These are phyloP conservation scores for Malassezia cuniculi DNA, from an alignment of 1,284 basidiomycete species.

Conservation along the genomic window DNA sequence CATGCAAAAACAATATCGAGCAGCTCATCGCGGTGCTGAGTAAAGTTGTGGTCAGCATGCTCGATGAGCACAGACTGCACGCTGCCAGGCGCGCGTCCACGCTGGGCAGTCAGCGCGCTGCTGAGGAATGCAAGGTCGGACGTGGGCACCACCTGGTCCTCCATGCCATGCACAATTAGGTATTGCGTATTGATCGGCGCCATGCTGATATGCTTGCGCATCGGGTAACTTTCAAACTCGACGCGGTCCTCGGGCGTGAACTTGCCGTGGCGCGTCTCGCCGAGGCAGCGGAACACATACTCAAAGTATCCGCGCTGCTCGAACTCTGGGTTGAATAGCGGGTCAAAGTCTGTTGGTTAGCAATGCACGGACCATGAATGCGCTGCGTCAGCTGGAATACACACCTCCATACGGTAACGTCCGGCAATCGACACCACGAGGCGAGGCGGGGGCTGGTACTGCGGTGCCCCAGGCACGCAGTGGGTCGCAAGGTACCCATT, in stretches of 20 bases:
- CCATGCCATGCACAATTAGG: slow-evolving; percentile 8
- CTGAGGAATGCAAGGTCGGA: not conserved
- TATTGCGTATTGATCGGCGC: no score
- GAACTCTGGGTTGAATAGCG: not conserved
- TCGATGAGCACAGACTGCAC: slow-evolving; percentile 1
- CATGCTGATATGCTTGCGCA: no score
- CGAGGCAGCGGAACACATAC: not conserved
- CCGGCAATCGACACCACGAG: not conserved
- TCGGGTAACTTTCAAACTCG: no score
- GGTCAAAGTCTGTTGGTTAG: not conserved
- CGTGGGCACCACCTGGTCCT: slow-evolving; percentile 7
- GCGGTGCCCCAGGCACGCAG: not conserved
- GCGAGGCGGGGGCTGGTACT: not conserved
- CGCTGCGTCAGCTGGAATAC: no score
- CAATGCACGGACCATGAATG: not conserved
- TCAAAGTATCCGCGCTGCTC: slow-evolving; percentile 4
- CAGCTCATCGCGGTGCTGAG: not conserved
- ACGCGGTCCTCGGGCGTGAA: no score
- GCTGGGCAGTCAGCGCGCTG: slow-evolving; percentile 8
- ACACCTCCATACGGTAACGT: not conserved
- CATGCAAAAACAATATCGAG: slow-evolving; percentile 1
- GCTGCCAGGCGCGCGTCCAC: slow-evolving; percentile 2
- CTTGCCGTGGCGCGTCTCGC: not conserved
- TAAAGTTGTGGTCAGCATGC: slow-evolving; percentile 9
- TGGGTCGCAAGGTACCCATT: slow-evolving; percentile 1